Percentiles rank a stretch among this genome's conserved stretches.
These are phyloP conservation scores for Aspergillus puulaauensis DNA, from an alignment of 2,329 filamentous ascomycete species.

Conservation along the genomic window DNA sequence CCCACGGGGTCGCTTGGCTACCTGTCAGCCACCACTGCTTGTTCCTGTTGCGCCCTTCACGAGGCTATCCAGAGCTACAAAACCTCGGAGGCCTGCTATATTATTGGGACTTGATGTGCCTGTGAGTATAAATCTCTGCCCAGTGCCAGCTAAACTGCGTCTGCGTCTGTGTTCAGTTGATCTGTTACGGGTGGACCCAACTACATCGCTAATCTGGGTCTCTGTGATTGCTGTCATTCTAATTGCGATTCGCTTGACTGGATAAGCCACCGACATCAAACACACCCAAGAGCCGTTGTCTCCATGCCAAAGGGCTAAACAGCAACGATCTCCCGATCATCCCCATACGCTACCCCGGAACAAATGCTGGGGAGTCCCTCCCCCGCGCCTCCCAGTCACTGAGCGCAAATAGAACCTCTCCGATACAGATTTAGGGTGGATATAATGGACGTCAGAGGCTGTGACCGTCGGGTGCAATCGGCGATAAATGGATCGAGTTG, in stretches of 20 bases:
- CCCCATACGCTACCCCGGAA: neutral
- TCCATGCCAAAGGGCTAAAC: neutral
- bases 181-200: neutral
- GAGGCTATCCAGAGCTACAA: neutral
- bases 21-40: neutral
- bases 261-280: neutral
- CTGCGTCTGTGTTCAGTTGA: neutral
- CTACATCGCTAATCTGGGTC: neutral
- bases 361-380: no score
- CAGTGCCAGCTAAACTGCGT: no score
- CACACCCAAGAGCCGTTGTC: neutral
- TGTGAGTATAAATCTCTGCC: neutral
- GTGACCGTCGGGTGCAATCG: neutral
- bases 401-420: neutral
- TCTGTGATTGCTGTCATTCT: neutral
- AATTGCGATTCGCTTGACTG: neutral
- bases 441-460: neutral
- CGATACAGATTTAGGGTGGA: neutral
- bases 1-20: constrained; percentile 3
- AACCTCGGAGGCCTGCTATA: no score
- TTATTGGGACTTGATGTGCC: neutral
- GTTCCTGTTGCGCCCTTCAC: neutral
- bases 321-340: neutral
- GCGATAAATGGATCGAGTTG: neutral
- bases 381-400: neutral